phyloP scores from a whole-genome alignment of 345 rosid genomes.

The Ricinus communis region DNA sequence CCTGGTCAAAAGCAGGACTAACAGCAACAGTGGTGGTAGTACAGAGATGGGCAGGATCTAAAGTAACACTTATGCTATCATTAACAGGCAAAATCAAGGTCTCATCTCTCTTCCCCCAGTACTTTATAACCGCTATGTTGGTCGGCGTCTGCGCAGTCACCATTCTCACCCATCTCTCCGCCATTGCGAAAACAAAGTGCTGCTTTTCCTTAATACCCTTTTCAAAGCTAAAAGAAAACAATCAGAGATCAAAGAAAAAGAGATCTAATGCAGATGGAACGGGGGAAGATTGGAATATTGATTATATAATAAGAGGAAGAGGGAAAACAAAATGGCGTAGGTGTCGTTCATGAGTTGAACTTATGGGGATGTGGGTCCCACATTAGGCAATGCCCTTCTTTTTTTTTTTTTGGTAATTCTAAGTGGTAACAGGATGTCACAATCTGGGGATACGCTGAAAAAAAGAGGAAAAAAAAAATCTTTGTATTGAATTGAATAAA shows the following conservation, averaged over 20 bases:
- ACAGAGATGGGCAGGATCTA: conserved; percentile 90
- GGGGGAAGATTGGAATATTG: too few relatives aligned
- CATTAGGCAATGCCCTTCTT: too few relatives aligned
- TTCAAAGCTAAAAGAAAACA: neutral
- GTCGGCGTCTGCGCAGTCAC: conserved; percentile 94
- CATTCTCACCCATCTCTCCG: conserved; percentile 69
- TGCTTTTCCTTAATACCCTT: neutral
- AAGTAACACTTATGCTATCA: conserved; percentile 90
- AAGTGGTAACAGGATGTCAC: too few relatives aligned
- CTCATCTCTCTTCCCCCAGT: conserved; percentile 97
- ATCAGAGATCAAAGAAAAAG: neutral
- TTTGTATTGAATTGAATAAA: too few relatives aligned
- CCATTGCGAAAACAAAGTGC: conserved; percentile 32
- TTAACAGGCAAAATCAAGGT: conserved; percentile 86
- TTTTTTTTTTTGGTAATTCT: too few relatives aligned
- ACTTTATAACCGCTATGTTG: conserved; percentile 94
- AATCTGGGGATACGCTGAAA: too few relatives aligned
- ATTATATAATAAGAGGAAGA: too few relatives aligned
- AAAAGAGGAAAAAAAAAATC: too few relatives aligned
- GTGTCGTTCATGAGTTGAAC: too few relatives aligned
- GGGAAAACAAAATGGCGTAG: too few relatives aligned
- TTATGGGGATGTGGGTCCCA: too few relatives aligned
- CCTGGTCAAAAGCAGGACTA: conserved; percentile 74
- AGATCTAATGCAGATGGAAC: neutral
- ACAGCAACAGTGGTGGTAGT: conserved; percentile 95